Evolutionary conservation across 257 asterid genomes (phyloP).

Genomic region (Solanum raphanifolium): DNA sequence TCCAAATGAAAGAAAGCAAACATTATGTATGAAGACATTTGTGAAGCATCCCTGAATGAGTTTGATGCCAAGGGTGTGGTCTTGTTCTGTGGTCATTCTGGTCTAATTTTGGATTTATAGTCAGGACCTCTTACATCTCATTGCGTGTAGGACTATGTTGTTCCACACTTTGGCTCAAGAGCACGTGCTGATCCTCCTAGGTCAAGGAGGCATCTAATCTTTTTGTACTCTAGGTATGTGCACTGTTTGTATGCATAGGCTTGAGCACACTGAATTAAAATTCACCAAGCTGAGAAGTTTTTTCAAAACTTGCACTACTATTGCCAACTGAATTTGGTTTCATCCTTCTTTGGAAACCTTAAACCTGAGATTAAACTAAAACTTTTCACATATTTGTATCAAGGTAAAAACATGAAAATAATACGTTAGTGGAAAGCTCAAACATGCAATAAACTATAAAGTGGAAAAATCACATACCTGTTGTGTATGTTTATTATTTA

Average conservation of each 20-base stretch:
- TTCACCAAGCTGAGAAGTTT: background rate
- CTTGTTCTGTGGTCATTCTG: background rate
- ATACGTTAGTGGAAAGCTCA: background rate
- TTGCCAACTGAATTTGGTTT: background rate
- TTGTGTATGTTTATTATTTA: background rate
- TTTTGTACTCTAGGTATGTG: slow-evolving; percentile 5
- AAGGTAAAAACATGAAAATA: background rate
- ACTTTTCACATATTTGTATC: background rate
- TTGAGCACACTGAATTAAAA: slow-evolving; percentile 1
- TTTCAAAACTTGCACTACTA: background rate
- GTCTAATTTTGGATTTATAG: slow-evolving; percentile 2
- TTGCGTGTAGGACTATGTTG: background rate
- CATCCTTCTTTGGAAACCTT: background rate
- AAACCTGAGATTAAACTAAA: background rate
- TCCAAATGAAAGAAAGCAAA: background rate
- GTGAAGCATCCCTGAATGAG: background rate
- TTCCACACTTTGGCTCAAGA: slow-evolving; percentile 8
- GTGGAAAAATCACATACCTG: background rate
- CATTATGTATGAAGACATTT: background rate
- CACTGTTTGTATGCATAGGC: slow-evolving; percentile 1
- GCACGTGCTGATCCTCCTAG: slow-evolving; percentile 5
- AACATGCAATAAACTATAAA: background rate
- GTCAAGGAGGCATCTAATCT: background rate
- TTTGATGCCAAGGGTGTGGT: background rate
- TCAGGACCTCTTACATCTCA: slow-evolving; percentile 2